Base-by-base conservation (phyloP, 2,329 filamentous ascomycete genomes). In the Penicillium italicum region DNA sequence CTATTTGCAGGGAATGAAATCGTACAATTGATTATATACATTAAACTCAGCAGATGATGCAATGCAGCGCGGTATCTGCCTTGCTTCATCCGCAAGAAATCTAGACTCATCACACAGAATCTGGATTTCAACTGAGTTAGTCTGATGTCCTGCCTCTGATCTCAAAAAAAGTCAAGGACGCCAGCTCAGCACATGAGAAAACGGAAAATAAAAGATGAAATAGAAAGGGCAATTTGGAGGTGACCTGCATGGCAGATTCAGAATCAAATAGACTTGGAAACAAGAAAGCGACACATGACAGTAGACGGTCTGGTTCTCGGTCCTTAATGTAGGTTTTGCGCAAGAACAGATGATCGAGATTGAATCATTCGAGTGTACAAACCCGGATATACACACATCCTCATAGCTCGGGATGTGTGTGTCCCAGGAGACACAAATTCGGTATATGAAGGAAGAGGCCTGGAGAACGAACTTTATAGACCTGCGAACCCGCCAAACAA, bases 401-500 rank as follows among this genome's bases (percentile, higher is more conserved):
- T 42, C 52, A 28, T 30, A 50, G 42, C 38, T 26, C 34, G 30
- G 36, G 22, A 41, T 44, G 18, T 43, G 49, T 53, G 52, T 53
- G 52, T 41, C 24, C 54, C 42, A 24, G 36, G n/a, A 46, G 46
- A 40, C 50, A 58, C 53, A 62, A 61, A 55, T 61, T 59, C 56
- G 58, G 57, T 58, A 61, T 63, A 60, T 64, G 53, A 58, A 50
- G 20, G 31, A 24, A 47, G 38, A 64, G 60, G 62, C 57, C 59
- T 56, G 34, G 55, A 62, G 62, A 62, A 61, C 53, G 55, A 57
- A 58, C 54, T 65, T 56, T 63, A 66, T 63, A 63, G 59, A 60
- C 62, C 60, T 65, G 65, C 59, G 65, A 66, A 66, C 65, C 65
- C 61, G 64, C 64, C 68, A 60, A 69, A 68, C 62, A 67, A 57